Evolutionary conservation across 768 basidiomycete genomes (phyloP).

Genomic region (Crucibulum laeve): DNA sequence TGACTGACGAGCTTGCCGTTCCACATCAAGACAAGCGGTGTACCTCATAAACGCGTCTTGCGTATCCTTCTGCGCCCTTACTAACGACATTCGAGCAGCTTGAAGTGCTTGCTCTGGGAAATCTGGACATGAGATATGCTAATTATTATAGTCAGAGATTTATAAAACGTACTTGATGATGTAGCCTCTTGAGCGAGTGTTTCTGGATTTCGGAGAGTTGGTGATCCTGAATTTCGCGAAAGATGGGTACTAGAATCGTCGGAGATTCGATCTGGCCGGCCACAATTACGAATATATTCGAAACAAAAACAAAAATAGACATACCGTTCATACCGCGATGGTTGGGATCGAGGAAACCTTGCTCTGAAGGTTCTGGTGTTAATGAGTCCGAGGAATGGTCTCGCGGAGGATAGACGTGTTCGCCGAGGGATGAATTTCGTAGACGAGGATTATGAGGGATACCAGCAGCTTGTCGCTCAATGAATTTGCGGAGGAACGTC

Average conservation of each 20-base stretch:
- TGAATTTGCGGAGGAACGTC: constrained; percentile 75
- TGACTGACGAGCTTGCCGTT: constrained; percentile 62
- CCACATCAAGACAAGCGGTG: constrained; percentile 63
- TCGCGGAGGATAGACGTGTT: constrained; percentile 30
- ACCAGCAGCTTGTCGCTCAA: constrained; percentile 72
- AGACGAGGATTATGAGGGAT: constrained; percentile 80
- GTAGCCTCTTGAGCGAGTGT: constrained; percentile 55
- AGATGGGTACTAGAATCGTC: constrained; percentile 31
- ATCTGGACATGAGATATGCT: constrained; percentile 16
- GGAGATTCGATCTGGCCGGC: constrained; percentile 25
- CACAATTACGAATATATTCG: constrained; percentile 1
- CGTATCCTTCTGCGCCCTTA: constrained; percentile 65
- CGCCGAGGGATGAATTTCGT: constrained; percentile 43
- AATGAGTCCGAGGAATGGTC: constrained; percentile 43
- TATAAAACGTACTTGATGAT: constrained; percentile 46
- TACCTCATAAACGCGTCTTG: constrained; percentile 71
- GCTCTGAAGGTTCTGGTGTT: constrained; percentile 46
- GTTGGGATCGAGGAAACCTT: constrained; percentile 33
- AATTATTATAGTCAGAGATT: constrained; percentile 6
- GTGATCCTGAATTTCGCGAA: constrained; percentile 47
- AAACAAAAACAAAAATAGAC: constrained; percentile 5
- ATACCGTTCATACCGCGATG: constrained; percentile 25
- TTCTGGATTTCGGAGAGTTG: constrained; percentile 45
- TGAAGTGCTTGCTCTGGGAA: constrained; percentile 55
- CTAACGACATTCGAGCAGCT: constrained; percentile 53